Evolutionary conservation across 352 stramenopile species (phyloP), one percentile per base, ranked within the genome.

Genomic region (Globisporangium uncinulatum): DNA sequence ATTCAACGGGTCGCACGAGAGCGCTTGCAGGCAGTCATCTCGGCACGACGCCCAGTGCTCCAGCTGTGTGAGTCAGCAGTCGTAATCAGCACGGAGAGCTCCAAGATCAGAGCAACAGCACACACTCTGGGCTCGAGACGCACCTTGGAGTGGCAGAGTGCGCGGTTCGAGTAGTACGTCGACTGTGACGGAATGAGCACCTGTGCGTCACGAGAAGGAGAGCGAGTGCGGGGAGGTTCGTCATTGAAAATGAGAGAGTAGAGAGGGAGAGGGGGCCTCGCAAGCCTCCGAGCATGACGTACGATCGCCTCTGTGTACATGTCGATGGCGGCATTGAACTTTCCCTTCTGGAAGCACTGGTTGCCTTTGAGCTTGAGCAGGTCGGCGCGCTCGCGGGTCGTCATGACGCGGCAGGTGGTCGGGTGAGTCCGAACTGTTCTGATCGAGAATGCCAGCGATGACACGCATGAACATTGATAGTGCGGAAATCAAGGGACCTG

Each of bases 231-330:
- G 14, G 45, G 20, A 29, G 24, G 24, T 29, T 29, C 24, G 24
- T 29, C 24, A 29, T 29, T 29, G 24, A 29, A 29, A 29, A 29
- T 1, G 4, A 29, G 45, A 37, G 45, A 43, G 46, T 39, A 6
- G 42, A 34, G 43, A 60, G 45, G 45, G 48, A 54, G 39, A 55
- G 14, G 57, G 20, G 19, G 24, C 24, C 24, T 29, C 24, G 24
- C 24, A 29, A 29, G 24, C 24, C 24, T 29, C 24, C 4, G 24
- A 4, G 62, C 1, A 47, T 17, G 15, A 74, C 67, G 61, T 74
- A 87, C 83, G 57, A 93, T 93, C 17, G 83, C 83, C 57, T 91
- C 79, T 3, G 83, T 93, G 65, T 93, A 93, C 76, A 88, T 89
- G 70, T 93, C 83, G 57, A 93, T 86, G 54, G 83, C 83, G 14